Base-by-base conservation (phyloP, 2,329 filamentous ascomycete genomes). In the Cephalotrichum gorgonifer region DNA sequence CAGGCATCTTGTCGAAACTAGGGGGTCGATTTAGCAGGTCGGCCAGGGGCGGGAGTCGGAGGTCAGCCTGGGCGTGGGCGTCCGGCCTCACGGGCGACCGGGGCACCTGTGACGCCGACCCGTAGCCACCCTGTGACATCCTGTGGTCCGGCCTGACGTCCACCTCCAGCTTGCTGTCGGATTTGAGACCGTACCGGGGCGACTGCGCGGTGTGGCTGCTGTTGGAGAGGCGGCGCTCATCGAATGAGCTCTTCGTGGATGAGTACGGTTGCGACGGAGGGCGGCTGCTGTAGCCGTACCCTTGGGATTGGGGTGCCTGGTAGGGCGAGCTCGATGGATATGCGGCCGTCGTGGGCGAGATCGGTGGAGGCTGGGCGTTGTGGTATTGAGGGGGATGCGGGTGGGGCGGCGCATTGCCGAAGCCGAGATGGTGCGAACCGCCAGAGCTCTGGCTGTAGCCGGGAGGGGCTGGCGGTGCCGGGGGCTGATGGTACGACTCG, bases 401-500 rank as follows among this genome's bases (percentile, higher is more conserved):
- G 43, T 58, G 60, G 50, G 63, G 58, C n/a, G 58, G 50, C 12
- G 56, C 50, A n/a, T 64, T 62, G 39, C 64, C 64, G 33, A 68
- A 68, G 1, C 58, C 59, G 25, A 68, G 54, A 48, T 68, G 66
- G 3, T 63, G 49, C 5, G 53, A 58, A 41, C 58, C 38, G 11
- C 54, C 50, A 7, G 60, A 54, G 17, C 27, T 23, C 52, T 55
- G 58, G 17, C 55, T 61, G 51, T 66, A 66, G 2, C 56, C 53
- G 46, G 67, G 61, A 26, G 67, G 66, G 1, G 62, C 57, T 20
- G 70, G 63, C 14, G 61, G 35, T 53, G 68, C 52, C 47, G 69
- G 52, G 30, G 66, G 54, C n/a, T 38, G n/a, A n/a, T n/a, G n/a
- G n/a, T n/a, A n/a, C n/a, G n/a, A 67, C 27, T 76, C 75, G 12